These are phyloP conservation scores for Nakazawaea sp. DNA, from an alignment of 805 yeast species.

Conservation along the genomic window DNA sequence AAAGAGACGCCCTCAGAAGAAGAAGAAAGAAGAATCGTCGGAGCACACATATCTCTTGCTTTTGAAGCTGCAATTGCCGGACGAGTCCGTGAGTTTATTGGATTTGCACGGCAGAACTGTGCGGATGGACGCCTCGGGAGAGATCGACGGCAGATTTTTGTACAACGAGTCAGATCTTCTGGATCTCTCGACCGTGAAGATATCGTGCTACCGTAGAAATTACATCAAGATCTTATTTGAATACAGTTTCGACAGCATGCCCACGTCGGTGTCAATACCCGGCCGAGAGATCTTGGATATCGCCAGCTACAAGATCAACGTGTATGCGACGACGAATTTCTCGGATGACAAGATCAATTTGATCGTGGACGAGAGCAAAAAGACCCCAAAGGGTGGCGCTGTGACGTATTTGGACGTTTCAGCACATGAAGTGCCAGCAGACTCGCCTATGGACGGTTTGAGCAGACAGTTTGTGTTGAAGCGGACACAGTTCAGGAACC, in stretches of 20 bases:
- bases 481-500: slow-evolving; percentile 40
- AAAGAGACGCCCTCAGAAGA: too few species aligned
- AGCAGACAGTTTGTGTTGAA: slow-evolving; percentile 25
- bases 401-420: slow-evolving; percentile 11
- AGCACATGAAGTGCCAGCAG: slow-evolving; percentile 8
- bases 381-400: slow-evolving; percentile 3
- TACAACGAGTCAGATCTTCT: slow-evolving; percentile 25
- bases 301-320: slow-evolving; percentile 22
- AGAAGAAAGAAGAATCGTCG: slow-evolving; percentile 11
- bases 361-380: slow-evolving; percentile 6
- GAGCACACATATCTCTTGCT: slow-evolving; percentile 6
- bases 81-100: slow-evolving; percentile 14
- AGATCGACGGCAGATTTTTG: slow-evolving; percentile 34
- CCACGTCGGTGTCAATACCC: background rate
- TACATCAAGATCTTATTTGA: slow-evolving; percentile 27
- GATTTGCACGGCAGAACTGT: slow-evolving; percentile 25
- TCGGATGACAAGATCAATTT: background rate
- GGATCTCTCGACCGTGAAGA: slow-evolving; percentile 29
- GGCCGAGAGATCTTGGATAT: background rate
- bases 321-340: slow-evolving; percentile 28
- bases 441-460: slow-evolving; percentile 21
- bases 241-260: slow-evolving; percentile 1
- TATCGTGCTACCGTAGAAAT: slow-evolving; percentile 39
- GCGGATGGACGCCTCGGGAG: slow-evolving; percentile 25
- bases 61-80: slow-evolving; percentile 6